Evolutionary conservation across 257 asterid species (phyloP).

Genomic region (Solanum chaucha): DNA sequence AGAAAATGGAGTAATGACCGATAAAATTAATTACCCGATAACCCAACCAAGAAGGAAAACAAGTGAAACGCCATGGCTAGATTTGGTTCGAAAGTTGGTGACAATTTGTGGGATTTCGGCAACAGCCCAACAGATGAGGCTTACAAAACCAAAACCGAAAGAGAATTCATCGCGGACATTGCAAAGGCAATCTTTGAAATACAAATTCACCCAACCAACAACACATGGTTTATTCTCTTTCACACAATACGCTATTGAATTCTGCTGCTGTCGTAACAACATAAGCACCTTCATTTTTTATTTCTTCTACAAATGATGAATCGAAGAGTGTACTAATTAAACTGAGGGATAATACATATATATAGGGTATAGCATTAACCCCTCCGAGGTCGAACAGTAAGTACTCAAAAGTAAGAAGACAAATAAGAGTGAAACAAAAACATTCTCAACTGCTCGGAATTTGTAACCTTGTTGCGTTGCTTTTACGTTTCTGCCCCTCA

Average conservation of each 20-base stretch:
- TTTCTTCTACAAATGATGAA: not conserved
- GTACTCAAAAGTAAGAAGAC: not conserved
- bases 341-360: not conserved
- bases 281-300: constrained; percentile 18
- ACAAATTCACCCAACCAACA: constrained; percentile 47
- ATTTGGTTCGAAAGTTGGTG: constrained; percentile 65
- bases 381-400: not conserved
- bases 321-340: not conserved
- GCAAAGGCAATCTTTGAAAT: constrained; percentile 78
- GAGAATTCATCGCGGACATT: constrained; percentile 50
- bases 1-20: not conserved
- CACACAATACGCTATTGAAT: constrained; percentile 34
- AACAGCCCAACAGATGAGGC: constrained; percentile 71
- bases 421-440: not conserved
- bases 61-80: constrained; percentile 81
- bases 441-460: not conserved
- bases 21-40: constrained; percentile 31
- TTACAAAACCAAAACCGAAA: constrained; percentile 62
- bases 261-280: not conserved
- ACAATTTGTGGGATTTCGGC: constrained; percentile 95
- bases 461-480: not conserved
- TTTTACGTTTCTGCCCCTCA: not conserved
- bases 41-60: constrained; percentile 76
- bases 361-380: not conserved
- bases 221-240: constrained; percentile 49